Base-by-base conservation (phyloP, 2,329 filamentous ascomycete species). In the Neonectria neomacrospora region DNA sequence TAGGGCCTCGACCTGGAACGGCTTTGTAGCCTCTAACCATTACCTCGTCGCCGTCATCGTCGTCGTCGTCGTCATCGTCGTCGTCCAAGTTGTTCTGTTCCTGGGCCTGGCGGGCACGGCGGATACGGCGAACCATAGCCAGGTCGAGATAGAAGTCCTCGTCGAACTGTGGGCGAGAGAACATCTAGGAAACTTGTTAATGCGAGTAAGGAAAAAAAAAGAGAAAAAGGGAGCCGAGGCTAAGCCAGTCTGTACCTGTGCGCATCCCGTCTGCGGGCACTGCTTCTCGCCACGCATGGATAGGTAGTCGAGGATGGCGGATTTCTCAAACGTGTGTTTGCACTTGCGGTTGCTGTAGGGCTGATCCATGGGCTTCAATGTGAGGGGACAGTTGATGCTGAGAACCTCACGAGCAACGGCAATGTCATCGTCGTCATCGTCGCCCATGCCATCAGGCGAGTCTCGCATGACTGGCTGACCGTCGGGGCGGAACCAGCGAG, bases 281-380 rank as follows among this genome's bases (percentile, higher is more conserved):
- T 85, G 80, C 1, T 86, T 80, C 54, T 75, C 58, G 68, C 78
- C 55, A 54, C 71, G 63, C 68, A 72, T 58, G 82, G 82, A 74
- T 81, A 89, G 45, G 64, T 80, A 81, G n/a, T 87, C 84, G 23
- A 86, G 61, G 41, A 94, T 89, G 1, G 87, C 86, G 1, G 75
- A 72, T 75, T 87, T 90, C 73, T 94, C 90, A 73, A 92, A 94
- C 0, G 86, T 89, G 75, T 94, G 91, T 58, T 86, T 88, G 80
- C 91, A 94, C 67, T 86, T 86, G 14, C 74, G 79, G 70, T 87
- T 91, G 58, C 86, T 91, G 71, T 87, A 88, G 0, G 91, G 91
- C 55, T 92, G 84, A 44, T 81, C 79, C 80, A 93, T 89, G 47
- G 85, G 80, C 54, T 81, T 81, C 67, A 93, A 80, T 0, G 90